A percentile compares a stretch with the other conserved stretches of the same genome.
These are phyloP conservation scores for Cyclotella choctawhatcheeana DNA, from an alignment of 108 stramenopile species.

Conservation along the genomic window DNA sequence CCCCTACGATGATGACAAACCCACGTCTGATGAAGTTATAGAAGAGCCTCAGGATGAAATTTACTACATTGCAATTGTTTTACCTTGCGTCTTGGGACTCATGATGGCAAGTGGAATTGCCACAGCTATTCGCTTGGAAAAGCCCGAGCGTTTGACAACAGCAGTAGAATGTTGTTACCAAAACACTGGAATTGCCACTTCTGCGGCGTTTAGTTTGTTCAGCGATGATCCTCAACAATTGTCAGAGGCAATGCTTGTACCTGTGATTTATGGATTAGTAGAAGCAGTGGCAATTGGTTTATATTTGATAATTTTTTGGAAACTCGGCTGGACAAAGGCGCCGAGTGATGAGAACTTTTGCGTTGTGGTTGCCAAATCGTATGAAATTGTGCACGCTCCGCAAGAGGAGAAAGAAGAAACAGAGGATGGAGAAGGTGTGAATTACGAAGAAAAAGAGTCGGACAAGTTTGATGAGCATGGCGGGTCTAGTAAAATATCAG, in stretches of 20 bases:
- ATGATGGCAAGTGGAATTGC: constrained; percentile 13
- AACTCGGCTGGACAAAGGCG: constrained; percentile 47
- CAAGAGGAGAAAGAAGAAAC: constrained; percentile 18
- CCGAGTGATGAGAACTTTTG: constrained; percentile 49
- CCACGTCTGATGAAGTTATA: constrained; percentile 15
- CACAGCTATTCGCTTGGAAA: constrained; percentile 4
- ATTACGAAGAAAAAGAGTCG: background rate
- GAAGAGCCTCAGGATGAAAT: background rate
- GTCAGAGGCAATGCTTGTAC: constrained; percentile 32
- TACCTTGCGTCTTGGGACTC: constrained; percentile 34
- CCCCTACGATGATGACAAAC: background rate
- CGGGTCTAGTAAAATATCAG: background rate
- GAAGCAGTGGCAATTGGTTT: constrained; percentile 32
- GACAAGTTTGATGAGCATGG: background rate
- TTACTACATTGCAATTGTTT: constrained; percentile 22
- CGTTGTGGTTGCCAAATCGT: constrained; percentile 33
- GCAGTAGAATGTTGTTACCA: constrained; percentile 49
- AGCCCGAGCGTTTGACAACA: constrained; percentile 29
- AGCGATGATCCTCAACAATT: constrained; percentile 6
- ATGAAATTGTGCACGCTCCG: constrained; percentile 25
- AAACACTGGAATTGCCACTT: constrained; percentile 49
- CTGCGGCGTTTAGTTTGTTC: constrained; percentile 39
- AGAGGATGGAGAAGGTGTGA: background rate
- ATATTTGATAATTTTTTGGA: constrained; percentile 34
- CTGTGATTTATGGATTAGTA: constrained; percentile 34